These are phyloP conservation scores for Beta macrorhiza DNA, from an alignment of 179 eudicot species.

Conservation along the genomic window DNA sequence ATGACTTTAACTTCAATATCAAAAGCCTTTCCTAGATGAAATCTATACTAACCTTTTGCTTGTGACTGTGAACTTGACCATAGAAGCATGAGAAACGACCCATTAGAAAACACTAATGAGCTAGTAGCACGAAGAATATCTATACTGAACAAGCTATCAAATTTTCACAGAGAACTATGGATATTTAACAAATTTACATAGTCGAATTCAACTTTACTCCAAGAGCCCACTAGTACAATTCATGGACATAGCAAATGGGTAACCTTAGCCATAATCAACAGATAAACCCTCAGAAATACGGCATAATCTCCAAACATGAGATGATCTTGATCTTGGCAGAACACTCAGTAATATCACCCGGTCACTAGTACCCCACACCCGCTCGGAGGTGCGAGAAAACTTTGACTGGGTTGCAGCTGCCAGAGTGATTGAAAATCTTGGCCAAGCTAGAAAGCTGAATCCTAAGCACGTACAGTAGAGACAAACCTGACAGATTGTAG, in stretches of 20 bases:
- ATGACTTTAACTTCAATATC: background rate
- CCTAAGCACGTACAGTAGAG: slow-evolving; percentile 29
- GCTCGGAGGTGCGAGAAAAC: slow-evolving; percentile 76
- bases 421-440: slow-evolving; percentile 81
- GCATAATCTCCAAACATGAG: slow-evolving; percentile 85
- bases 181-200: slow-evolving; percentile 16
- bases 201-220: slow-evolving; percentile 17
- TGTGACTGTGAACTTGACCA: slow-evolving; percentile 45
- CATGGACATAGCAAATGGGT: slow-evolving; percentile 22
- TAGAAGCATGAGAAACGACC: slow-evolving; percentile 82
- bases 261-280: slow-evolving; percentile 87
- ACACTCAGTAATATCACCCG: slow-evolving; percentile 54
- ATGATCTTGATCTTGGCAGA: slow-evolving; percentile 77
- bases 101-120: slow-evolving; percentile 38
- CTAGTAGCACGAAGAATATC: slow-evolving; percentile 23
- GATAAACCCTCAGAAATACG: slow-evolving; percentile 79
- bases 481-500: slow-evolving; percentile 33
- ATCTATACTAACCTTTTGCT: slow-evolving; percentile 65
- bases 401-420: slow-evolving; percentile 70
- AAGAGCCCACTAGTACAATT: slow-evolving; percentile 34
- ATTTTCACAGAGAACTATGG: slow-evolving; percentile 24
- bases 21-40: background rate
- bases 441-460: slow-evolving; percentile 34
- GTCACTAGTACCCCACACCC: slow-evolving; percentile 79
- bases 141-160: slow-evolving; percentile 33